phyloP scores from a whole-genome alignment of 805 yeast genomes.

The Candida andamanensis region DNA sequence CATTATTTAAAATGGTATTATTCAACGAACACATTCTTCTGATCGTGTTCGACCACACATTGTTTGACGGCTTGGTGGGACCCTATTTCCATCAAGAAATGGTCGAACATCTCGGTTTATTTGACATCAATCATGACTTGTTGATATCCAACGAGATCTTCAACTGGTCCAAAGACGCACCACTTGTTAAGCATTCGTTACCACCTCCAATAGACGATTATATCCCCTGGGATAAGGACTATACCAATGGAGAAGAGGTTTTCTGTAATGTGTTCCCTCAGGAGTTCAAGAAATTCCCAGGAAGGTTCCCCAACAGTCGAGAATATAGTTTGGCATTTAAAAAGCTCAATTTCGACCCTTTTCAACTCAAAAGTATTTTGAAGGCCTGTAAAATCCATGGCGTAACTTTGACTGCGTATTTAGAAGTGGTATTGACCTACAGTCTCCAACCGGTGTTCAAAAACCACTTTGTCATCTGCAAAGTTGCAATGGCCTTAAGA shows the following conservation, averaged over 20 bases:
- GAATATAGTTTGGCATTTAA: conserved; percentile 7
- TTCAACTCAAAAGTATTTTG: conserved; percentile 19
- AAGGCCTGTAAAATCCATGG: conserved; percentile 21
- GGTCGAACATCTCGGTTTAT: conserved; percentile 18
- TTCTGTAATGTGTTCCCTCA: conserved; percentile 6
- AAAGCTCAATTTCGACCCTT: conserved; percentile 21
- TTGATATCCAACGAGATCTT: conserved; percentile 19
- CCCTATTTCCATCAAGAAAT: conserved; percentile 30
- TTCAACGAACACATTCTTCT: conserved; percentile 19
- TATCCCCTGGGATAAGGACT: conserved; percentile 22
- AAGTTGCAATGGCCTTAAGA: conserved; percentile 31
- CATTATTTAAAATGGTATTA: conserved; percentile 25
- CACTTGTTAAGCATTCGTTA: conserved; percentile 19
- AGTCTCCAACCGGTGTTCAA: conserved; percentile 27
- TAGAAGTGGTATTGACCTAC: conserved; percentile 20
- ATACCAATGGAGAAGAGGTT: conserved; percentile 15
- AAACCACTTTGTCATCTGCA: conserved; percentile 17
- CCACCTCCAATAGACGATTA: conserved; percentile 33
- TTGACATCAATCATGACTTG: conserved; percentile 5
- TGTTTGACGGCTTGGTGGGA: conserved; percentile 36
- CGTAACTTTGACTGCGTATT: conserved; percentile 31
- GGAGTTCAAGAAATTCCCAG: conserved; percentile 6
- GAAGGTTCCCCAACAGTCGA: conserved; percentile 7
- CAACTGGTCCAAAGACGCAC: conserved; percentile 16
- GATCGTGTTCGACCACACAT: conserved; percentile 31